A percentile compares a stretch with the other conserved stretches of the same genome.
Evolutionary conservation across 1,284 basidiomycete species (phyloP).

Genomic region (Cutaneotrichosporon sp.): DNA sequence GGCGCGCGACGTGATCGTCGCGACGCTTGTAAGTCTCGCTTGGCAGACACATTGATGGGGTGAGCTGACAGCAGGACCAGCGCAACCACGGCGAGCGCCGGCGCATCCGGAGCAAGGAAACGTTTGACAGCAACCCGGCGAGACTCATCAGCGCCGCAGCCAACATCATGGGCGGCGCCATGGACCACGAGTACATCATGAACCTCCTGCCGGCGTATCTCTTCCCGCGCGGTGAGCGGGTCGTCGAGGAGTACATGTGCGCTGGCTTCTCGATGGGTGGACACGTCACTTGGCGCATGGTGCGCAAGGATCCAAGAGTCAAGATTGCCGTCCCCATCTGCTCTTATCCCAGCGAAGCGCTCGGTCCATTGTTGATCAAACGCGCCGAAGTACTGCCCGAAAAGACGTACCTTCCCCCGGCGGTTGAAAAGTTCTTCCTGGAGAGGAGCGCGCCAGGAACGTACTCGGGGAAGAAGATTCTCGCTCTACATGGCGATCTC

Average conservation of each 20-base stretch:
- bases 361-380: constrained; percentile 53
- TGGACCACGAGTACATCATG: constrained; percentile 74
- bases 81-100: constrained; percentile 66
- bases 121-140: constrained; percentile 62
- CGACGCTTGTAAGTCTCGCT: constrained; percentile 49
- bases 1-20: constrained; percentile 45
- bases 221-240: constrained; percentile 68
- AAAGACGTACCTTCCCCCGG: background rate
- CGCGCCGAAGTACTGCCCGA: constrained; percentile 1
- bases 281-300: constrained; percentile 22
- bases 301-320: constrained; percentile 36
- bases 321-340: constrained; percentile 20
- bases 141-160: constrained; percentile 51
- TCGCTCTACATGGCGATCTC: constrained; percentile 61
- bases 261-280: constrained; percentile 58
- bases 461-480: constrained; percentile 66
- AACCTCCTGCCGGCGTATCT: constrained; percentile 75
- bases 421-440: background rate
- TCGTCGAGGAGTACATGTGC: constrained; percentile 65
- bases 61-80: constrained; percentile 61
- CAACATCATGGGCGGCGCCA: constrained; percentile 14
- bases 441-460: background rate
- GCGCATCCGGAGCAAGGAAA: constrained; percentile 57
- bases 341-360: constrained; percentile 15
- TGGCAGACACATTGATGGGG: background rate